Conservation (phyloP, 2,329 filamentous ascomycete species). For the Chalaropsis thielavioides region DNA sequence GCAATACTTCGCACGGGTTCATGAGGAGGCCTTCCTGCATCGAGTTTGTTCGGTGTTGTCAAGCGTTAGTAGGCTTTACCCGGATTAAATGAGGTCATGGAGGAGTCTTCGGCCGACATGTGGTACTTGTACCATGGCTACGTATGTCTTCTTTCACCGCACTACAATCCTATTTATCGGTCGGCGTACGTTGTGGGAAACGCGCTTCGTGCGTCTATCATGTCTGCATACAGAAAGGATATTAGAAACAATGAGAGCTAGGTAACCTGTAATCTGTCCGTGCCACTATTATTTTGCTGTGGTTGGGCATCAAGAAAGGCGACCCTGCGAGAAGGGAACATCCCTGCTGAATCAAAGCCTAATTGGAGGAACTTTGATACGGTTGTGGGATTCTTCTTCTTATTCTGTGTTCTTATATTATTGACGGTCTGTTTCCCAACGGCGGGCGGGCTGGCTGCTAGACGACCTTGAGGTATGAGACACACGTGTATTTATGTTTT, state of each 20-base stretch:
- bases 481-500: neutral
- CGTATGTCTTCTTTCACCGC: too few relatives aligned
- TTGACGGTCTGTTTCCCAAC: too few relatives aligned
- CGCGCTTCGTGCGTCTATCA: neutral
- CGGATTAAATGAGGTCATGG: neutral
- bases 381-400: neutral
- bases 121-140: neutral
- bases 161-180: too few relatives aligned
- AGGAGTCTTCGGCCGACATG: neutral
- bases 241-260: neutral
- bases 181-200: too few relatives aligned
- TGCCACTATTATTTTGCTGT: neutral
- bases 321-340: neutral
- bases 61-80: neutral
- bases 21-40: neutral
- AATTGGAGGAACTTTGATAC: neutral
- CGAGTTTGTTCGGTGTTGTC: neutral
- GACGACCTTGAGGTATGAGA: neutral
- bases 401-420: neutral
- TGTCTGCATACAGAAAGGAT: neutral
- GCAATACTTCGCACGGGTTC: neutral
- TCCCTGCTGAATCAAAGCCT: neutral
- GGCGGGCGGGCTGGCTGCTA: too few relatives aligned
- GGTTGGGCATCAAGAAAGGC: neutral
- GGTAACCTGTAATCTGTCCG: neutral